Percentiles rank a stretch among this genome's conserved stretches.
Conservation (phyloP, 768 basidiomycete species). For the Tylopilus vinaceipallidus region DNA sequence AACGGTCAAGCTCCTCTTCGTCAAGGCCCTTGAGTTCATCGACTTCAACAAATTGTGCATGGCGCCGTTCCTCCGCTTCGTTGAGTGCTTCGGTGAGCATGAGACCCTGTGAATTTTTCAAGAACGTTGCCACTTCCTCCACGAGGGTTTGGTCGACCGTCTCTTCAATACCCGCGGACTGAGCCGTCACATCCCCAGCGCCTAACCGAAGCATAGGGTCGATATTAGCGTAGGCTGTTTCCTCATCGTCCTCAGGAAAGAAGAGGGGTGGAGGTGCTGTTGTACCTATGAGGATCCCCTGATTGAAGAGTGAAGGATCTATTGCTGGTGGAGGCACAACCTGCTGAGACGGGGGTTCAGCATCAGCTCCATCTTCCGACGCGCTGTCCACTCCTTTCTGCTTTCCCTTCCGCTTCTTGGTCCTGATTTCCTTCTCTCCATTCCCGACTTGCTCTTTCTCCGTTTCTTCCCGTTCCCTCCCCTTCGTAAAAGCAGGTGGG, state of each 20-base stretch:
- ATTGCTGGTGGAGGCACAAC: constrained; percentile 32
- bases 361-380: constrained; percentile 28
- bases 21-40: constrained; percentile 79
- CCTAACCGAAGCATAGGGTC: constrained; percentile 51
- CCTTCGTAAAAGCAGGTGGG: constrained; percentile 84
- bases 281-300: constrained; percentile 67
- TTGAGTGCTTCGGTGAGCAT: constrained; percentile 60
- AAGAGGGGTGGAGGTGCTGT: constrained; percentile 38
- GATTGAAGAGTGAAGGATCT: constrained; percentile 58
- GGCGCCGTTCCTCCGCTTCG: constrained; percentile 62
- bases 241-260: constrained; percentile 44
- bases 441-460: constrained; percentile 43
- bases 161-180: constrained; percentile 47
- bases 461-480: constrained; percentile 66
- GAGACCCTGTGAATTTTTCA: constrained; percentile 61
- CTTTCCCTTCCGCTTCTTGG: constrained; percentile 35
- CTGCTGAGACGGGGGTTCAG: constrained; percentile 13
- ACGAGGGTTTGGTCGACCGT: constrained; percentile 60
- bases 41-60: constrained; percentile 44
- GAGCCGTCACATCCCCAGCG: constrained; percentile 13
- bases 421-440: constrained; percentile 24
- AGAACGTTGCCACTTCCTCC: constrained; percentile 66
- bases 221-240: constrained; percentile 44
- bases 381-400: constrained; percentile 41
- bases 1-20: constrained; percentile 84